These are phyloP conservation scores for Tylopilus plumbeoviolaceoides DNA, from an alignment of 768 basidiomycete species.

Conservation along the genomic window DNA sequence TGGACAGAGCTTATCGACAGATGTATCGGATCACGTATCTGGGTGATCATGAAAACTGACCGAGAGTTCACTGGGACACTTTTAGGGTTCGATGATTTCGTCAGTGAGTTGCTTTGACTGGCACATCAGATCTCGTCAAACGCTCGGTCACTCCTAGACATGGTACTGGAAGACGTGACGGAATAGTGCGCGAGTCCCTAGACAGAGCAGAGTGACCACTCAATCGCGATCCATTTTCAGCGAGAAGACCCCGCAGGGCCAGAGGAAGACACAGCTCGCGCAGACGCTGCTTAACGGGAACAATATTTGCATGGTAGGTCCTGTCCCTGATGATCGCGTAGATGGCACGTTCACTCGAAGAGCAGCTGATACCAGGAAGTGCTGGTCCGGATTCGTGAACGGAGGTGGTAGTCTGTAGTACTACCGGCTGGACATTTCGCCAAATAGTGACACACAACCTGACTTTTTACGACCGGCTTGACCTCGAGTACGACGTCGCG, in stretches of 20 bases:
- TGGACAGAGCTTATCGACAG: constrained; percentile 86
- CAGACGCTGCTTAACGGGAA: constrained; percentile 93
- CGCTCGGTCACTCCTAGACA: constrained; percentile 45
- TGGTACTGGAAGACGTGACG: constrained; percentile 94
- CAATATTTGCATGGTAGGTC: constrained; percentile 90
- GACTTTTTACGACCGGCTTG: background rate
- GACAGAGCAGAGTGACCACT: background rate
- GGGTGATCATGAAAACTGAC: constrained; percentile 98
- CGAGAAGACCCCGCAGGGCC: constrained; percentile 80
- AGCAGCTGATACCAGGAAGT: constrained; percentile 66
- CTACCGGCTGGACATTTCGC: constrained; percentile 5
- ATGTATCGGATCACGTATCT: constrained; percentile 95
- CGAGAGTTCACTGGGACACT: constrained; percentile 95
- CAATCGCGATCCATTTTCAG: constrained; percentile 38
- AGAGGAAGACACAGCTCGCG: constrained; percentile 73
- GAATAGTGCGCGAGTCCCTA: constrained; percentile 69
- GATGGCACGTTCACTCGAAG: constrained; percentile 3
- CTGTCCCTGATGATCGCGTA: background rate
- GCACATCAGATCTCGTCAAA: background rate
- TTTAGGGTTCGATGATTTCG: constrained; percentile 97
- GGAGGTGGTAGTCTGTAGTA: background rate
- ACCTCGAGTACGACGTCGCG: constrained; percentile 1
- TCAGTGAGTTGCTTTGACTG: constrained; percentile 67
- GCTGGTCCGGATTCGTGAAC: constrained; percentile 51
- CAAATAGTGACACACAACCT: constrained; percentile 27